Evolutionary conservation across 2,329 filamentous ascomycete species (phyloP), one percentile per base, ranked within the genome.

Genomic region (Furcasterigmium furcatum): DNA sequence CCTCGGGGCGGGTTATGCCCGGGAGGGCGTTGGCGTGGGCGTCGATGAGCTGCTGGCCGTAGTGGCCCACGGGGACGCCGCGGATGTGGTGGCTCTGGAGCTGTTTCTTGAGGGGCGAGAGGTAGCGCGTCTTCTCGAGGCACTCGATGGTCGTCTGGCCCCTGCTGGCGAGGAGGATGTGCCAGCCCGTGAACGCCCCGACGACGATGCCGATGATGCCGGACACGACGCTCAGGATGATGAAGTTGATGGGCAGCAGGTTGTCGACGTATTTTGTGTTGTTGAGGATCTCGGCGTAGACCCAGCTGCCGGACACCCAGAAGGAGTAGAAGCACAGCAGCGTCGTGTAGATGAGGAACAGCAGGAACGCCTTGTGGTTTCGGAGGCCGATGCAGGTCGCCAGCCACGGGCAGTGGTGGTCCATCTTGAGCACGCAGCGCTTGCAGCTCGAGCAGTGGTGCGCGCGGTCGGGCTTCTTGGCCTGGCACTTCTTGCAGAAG

Each of bases 361-460:
- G 77, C 44, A 99, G 65, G 62, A 99, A 99, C 0, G 91, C 79
- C 70, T 99, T 99, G 76, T 96, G 95, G 68, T 99, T 99, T 60
- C 82, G 83, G 52, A 99, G 73, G 18, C 94, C 94, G 48, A 99
- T 88, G 66, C 94, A 99, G 4, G 90, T 96, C 22, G 94, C 92
- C 41, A 99, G 78, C 94, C 94, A 99, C 14, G 94, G 94, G 64
- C 94, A 99, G 71, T 99, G 94, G 66, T 99, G 94, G 63, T 99
- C 94, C 94, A 99, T 99, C 75, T 99, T 99, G 65, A 99, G 76
- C 21, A 99, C 91, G 65, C 94, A 99, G 59, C 87, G 86, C 55
- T 86, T 83, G 70, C 94, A 99, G 4, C 91, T 95, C 10, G 90
- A 95, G 76, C 94, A 99, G 72, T 99, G 94, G 66, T 99, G 94